phyloP scores from a whole-genome alignment of 2,329 filamentous ascomycete genomes.

The Camillea tinctor region DNA sequence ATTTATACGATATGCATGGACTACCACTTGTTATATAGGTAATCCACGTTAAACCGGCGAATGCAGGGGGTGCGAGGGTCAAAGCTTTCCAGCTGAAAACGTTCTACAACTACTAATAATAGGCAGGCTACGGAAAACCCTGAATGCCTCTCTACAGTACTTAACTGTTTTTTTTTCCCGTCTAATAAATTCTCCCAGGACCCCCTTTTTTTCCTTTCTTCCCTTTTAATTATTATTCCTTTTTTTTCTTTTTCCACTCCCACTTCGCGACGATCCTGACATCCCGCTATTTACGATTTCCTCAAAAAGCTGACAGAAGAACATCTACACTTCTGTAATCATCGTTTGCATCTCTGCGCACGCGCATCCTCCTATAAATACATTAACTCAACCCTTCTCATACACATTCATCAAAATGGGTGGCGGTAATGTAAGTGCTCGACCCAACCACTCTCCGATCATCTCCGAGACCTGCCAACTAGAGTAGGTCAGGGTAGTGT shows the following conservation, averaged over 20 bases:
- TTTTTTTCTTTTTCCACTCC: not conserved
- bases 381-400: not conserved
- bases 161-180: not conserved
- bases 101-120: too few relatives aligned
- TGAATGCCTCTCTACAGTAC: not conserved
- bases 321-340: too few relatives aligned
- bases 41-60: too few relatives aligned
- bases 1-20: too few relatives aligned
- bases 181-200: not conserved
- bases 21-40: too few relatives aligned
- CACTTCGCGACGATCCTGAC: not conserved
- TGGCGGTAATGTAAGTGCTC: conserved; percentile 25
- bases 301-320: not conserved
- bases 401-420: conserved; percentile 21
- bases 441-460: too few relatives aligned
- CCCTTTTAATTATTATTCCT: not conserved
- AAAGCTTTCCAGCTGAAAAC: too few relatives aligned
- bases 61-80: too few relatives aligned
- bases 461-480: not conserved
- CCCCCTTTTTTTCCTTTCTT: not conserved
- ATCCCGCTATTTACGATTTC: not conserved
- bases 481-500: not conserved
- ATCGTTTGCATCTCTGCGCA: too few relatives aligned
- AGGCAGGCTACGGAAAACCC: not conserved
- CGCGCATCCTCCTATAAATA: not conserved